Evolutionary conservation across 768 basidiomycete genomes (phyloP), one percentile per base, ranked within the genome.

Genomic region (Nidularia pulvinata): DNA sequence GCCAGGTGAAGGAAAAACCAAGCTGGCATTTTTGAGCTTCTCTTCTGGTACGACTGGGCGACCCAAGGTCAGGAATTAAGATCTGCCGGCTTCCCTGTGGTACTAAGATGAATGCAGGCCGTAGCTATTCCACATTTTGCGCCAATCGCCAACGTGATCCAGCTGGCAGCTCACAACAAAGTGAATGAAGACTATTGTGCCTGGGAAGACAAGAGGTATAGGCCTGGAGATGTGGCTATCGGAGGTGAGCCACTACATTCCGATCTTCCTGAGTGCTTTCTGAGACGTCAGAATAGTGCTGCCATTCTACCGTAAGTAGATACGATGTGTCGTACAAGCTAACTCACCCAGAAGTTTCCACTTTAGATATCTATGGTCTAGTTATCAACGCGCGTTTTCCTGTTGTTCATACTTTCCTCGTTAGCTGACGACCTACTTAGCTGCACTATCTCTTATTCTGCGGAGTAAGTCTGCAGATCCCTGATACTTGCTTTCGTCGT

Each of bases 1-100:
- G 3, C 74, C 76, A 0, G 85, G 85, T 1, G 89, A 91, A 67
- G 87, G 72, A 14, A 87, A 75, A 66, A 85, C 78, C 9, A 91
- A 88, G 62, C 62, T 90, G 11, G 89, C 89, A 0, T 82, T 89
- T 55, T 68, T 89, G 30, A 83, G 78, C 61, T 90, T 90, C 62
- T 89, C 88, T 0, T 89, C 88, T 19, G 80, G 80, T 53, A 91
- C 89, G 0, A 91, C 89, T 2, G 89, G 89, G 0, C 81, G 73
- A 55, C 89, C 89, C 0, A 88, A 91, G 80, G 85, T 84, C 25
- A 42, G 19, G 47, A 14, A 7, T 39, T 14, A 13, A 25, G 25
- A 30, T 30, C 25, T 30, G 25, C 25, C 25, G 4, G 25, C 4
- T 5, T 13, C 4, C 49, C 45, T 22, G 13, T 30, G 22, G 7